These are phyloP conservation scores for Ephemerocybe angulata DNA, from an alignment of 768 basidiomycete species.

Conservation along the genomic window DNA sequence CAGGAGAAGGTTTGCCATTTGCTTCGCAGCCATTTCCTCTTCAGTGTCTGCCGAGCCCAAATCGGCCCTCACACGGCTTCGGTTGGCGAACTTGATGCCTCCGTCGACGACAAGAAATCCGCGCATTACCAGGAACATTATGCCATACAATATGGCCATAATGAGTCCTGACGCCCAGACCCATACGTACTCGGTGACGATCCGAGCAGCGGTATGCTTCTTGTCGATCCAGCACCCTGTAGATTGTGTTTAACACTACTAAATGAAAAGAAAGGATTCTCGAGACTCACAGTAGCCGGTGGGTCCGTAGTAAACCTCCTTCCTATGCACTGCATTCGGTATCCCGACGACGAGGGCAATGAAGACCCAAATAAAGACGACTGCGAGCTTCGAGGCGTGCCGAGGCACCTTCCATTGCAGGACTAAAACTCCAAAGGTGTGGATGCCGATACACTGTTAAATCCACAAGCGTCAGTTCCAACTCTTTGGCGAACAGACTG, in stretches of 20 bases:
- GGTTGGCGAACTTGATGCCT: constrained; percentile 17
- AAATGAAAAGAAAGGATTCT: not conserved
- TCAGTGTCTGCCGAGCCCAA: constrained; percentile 18
- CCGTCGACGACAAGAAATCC: constrained; percentile 32
- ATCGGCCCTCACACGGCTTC: not conserved
- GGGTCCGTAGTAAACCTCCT: constrained; percentile 38
- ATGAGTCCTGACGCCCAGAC: constrained; percentile 44
- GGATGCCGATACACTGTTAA: constrained; percentile 41
- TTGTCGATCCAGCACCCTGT: constrained; percentile 52
- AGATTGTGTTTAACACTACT: not conserved
- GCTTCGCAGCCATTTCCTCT: constrained; percentile 22
- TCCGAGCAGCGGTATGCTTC: constrained; percentile 32
- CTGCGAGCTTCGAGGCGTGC: constrained; percentile 27
- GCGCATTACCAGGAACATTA: constrained; percentile 41
- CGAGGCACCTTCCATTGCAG: constrained; percentile 32
- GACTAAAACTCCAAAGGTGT: constrained; percentile 50
- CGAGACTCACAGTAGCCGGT: constrained; percentile 37
- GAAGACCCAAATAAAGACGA: constrained; percentile 38
- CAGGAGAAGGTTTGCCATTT: constrained; percentile 42
- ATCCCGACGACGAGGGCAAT: constrained; percentile 38
- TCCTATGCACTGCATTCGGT: constrained; percentile 30
- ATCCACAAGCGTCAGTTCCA: not conserved
- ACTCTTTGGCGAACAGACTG: not conserved
- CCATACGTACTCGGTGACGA: constrained; percentile 51
- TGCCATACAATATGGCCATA: constrained; percentile 41